Percentiles rank a stretch among this genome's conserved stretches.
Evolutionary conservation across 2,329 filamentous ascomycete species (phyloP).

Genomic region (Microcyclospora pomicola): DNA sequence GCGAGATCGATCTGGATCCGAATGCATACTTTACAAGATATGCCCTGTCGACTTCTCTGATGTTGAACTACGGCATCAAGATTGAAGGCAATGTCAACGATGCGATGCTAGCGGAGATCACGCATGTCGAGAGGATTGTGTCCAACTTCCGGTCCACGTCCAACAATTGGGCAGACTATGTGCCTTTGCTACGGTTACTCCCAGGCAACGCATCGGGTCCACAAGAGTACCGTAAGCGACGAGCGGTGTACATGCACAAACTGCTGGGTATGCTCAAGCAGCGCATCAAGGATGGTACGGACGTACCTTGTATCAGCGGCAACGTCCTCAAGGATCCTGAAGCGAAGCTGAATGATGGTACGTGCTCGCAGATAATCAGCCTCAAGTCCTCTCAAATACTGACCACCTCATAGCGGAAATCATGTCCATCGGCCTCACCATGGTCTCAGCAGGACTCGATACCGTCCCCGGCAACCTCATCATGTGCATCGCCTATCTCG

Average conservation of each 20-base stretch:
- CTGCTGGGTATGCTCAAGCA: slow-evolving; percentile 48
- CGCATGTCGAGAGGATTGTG: slow-evolving; percentile 59
- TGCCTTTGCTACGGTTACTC: slow-evolving; percentile 57
- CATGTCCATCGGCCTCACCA: slow-evolving; percentile 68
- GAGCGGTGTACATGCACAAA: slow-evolving; percentile 51
- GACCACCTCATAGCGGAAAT: slow-evolving; percentile 46
- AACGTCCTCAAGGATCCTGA: slow-evolving; percentile 59
- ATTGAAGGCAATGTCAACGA: slow-evolving; percentile 58
- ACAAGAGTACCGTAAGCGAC: slow-evolving; percentile 49
- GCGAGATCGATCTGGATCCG: slow-evolving; percentile 53
- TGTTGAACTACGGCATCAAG: slow-evolving; percentile 65
- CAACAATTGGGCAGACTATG: slow-evolving; percentile 69
- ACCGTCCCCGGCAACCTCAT: slow-evolving; percentile 69
- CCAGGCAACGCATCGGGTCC: slow-evolving; percentile 50
- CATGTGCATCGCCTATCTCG: slow-evolving; percentile 65
- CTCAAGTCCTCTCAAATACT: slow-evolving; percentile 28
- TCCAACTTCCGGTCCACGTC: slow-evolving; percentile 65
- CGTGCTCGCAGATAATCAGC: slow-evolving; percentile 26
- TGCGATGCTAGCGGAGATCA: slow-evolving; percentile 56
- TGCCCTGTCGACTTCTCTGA: slow-evolving; percentile 63
- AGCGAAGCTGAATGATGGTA: slow-evolving; percentile 53
- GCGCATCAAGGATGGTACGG: slow-evolving; percentile 46
- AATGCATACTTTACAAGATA: slow-evolving; percentile 61
- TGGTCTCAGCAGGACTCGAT: slow-evolving; percentile 69
- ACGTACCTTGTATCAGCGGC: slow-evolving; percentile 54